phyloP scores from a whole-genome alignment of 257 asterid species.

The Cinchona pubescens region DNA sequence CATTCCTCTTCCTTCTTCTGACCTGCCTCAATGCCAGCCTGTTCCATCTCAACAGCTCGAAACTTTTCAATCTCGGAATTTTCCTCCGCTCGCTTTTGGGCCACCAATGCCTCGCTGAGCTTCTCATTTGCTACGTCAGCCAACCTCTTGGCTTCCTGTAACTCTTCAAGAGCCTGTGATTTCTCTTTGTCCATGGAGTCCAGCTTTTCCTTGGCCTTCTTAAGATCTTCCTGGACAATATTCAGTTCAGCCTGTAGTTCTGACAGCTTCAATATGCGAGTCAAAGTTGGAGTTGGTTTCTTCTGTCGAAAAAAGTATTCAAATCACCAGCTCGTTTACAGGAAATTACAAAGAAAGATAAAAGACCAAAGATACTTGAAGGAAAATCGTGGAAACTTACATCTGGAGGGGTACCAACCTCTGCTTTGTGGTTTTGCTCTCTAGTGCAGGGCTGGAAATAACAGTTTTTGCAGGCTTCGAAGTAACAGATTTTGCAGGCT shows the following conservation, averaged over 20 bases:
- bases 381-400: conserved; percentile 38
- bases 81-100: conserved; percentile 85
- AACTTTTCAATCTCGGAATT: conserved; percentile 82
- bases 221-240: conserved; percentile 74
- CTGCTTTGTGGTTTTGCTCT: conserved; percentile 61
- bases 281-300: conserved; percentile 29
- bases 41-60: conserved; percentile 86
- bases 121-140: conserved; percentile 80
- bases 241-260: conserved; percentile 64
- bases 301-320: conserved; percentile 42
- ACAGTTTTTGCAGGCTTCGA: conserved; percentile 68
- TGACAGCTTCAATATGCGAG: conserved; percentile 53
- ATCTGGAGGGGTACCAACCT: conserved; percentile 62
- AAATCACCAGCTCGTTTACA: too few species aligned
- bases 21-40: conserved; percentile 79
- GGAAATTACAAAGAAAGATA: too few species aligned
- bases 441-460: conserved; percentile 57
- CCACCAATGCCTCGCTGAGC: conserved; percentile 78
- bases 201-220: conserved; percentile 73
- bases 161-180: conserved; percentile 61
- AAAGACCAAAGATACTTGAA: too few species aligned
- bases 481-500: conserved; percentile 60
- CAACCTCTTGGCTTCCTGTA: conserved; percentile 64
- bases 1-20: conserved; percentile 83
- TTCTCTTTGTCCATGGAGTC: conserved; percentile 68